These are phyloP conservation scores for Pisolithus albus DNA, from an alignment of 768 basidiomycete species.

Conservation along the genomic window DNA sequence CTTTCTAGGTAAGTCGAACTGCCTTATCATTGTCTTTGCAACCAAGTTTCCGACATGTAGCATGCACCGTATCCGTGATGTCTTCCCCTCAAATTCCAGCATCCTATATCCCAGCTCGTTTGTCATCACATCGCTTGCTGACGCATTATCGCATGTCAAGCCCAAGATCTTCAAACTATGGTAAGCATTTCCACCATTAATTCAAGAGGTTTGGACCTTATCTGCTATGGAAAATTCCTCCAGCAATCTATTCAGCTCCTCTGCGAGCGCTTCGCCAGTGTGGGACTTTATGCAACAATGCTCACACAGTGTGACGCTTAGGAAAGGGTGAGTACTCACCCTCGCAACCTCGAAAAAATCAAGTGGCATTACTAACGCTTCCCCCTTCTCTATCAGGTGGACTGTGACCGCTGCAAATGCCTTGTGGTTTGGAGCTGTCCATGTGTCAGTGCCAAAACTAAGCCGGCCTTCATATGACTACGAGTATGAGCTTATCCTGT, in stretches of 20 bases:
- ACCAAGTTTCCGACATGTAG: background rate
- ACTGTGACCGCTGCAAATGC: slow-evolving; percentile 27
- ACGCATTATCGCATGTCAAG: too few species aligned
- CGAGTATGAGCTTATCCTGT: background rate
- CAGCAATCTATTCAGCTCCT: slow-evolving; percentile 27
- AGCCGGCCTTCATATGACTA: slow-evolving; percentile 25
- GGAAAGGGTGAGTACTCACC: slow-evolving; percentile 3
- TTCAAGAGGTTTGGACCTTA: slow-evolving; percentile 19
- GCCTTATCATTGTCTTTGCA: background rate
- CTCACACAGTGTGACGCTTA: background rate
- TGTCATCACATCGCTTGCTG: too few species aligned
- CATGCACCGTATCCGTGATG: background rate
- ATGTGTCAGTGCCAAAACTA: slow-evolving; percentile 31
- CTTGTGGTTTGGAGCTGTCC: slow-evolving; percentile 33
- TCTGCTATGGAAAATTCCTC: slow-evolving; percentile 28
- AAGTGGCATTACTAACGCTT: slow-evolving; percentile 21
- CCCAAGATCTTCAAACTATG: too few species aligned
- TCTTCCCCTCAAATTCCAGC: background rate
- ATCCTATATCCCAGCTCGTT: too few species aligned
- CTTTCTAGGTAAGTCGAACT: too few species aligned
- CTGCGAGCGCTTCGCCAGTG: slow-evolving; percentile 28
- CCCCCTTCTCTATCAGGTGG: slow-evolving; percentile 27
- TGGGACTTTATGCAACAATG: slow-evolving; percentile 21
- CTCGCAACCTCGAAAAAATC: slow-evolving; percentile 33
- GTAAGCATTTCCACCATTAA: background rate